Evolutionary conservation across 2,329 filamentous ascomycete species (phyloP).

Genomic region (Ramularia collo-cygni): DNA sequence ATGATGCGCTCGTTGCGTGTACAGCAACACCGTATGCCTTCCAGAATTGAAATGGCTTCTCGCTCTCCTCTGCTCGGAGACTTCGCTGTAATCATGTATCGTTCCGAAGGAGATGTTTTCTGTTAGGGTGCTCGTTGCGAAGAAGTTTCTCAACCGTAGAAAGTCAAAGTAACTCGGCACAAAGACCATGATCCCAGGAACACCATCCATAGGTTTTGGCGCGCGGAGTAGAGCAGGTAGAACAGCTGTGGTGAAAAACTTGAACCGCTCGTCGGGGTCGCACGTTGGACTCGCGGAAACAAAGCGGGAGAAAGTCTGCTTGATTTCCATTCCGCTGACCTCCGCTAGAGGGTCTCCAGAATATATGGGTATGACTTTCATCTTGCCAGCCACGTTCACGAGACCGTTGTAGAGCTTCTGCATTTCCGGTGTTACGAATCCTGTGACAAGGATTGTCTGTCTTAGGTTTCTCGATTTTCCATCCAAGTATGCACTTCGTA

Average conservation of each 20-base stretch:
- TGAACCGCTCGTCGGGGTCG: constrained; percentile 84
- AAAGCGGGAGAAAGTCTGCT: constrained; percentile 87
- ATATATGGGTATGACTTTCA: constrained; percentile 63
- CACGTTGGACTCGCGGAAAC: constrained; percentile 60
- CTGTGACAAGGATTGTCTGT: constrained; percentile 75
- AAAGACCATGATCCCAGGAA: constrained; percentile 70
- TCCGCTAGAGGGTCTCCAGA: constrained; percentile 54
- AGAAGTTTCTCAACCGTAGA: constrained; percentile 85
- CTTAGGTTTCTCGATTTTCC: constrained; percentile 71
- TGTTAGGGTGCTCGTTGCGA: constrained; percentile 60
- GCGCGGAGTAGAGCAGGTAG: constrained; percentile 68
- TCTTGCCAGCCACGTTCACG: constrained; percentile 72
- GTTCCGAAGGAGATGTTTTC: constrained; percentile 64
- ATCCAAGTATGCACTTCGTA: constrained; percentile 89
- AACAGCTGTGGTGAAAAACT: constrained; percentile 78
- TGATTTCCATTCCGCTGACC: constrained; percentile 53
- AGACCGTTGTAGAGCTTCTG: constrained; percentile 71
- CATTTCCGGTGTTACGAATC: constrained; percentile 83
- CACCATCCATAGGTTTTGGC: constrained; percentile 49
- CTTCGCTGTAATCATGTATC: constrained; percentile 80
- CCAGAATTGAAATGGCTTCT: constrained; percentile 81
- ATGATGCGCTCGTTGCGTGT: constrained; percentile 94
- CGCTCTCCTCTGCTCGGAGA: constrained; percentile 72
- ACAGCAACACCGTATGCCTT: constrained; percentile 74
- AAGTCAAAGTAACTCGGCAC: constrained; percentile 94